Percentiles rank a stretch among this genome's conserved stretches.
Conservation (phyloP, 805 yeast species). For the Vanderwaltozyma tropicalis region DNA sequence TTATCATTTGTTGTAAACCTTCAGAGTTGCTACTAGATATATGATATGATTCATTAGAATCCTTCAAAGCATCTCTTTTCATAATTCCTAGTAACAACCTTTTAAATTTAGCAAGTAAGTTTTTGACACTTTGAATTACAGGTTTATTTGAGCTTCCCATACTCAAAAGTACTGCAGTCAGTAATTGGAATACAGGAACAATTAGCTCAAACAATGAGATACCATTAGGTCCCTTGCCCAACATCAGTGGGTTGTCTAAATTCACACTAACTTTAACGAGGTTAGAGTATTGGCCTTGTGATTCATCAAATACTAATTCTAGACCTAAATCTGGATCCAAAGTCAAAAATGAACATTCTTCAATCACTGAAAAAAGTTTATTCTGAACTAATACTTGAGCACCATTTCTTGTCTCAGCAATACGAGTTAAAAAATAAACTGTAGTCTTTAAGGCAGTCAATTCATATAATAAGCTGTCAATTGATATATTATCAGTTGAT, state of each 20-base stretch:
- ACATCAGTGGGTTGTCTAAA: constrained; percentile 40
- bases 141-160: constrained; percentile 67
- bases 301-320: constrained; percentile 37
- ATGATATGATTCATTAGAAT: constrained; percentile 20
- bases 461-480: constrained; percentile 56
- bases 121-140: constrained; percentile 43
- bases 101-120: constrained; percentile 41
- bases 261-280: constrained; percentile 37
- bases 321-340: constrained; percentile 77
- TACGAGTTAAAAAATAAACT: constrained; percentile 54
- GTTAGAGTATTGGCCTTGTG: constrained; percentile 21
- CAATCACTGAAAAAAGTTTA: constrained; percentile 56
- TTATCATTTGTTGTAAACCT: constrained; percentile 44
- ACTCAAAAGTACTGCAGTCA: constrained; percentile 56
- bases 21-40: constrained; percentile 11
- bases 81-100: constrained; percentile 50
- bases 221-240: constrained; percentile 23
- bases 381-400: constrained; percentile 67
- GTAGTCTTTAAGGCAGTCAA: constrained; percentile 67
- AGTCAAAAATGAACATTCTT: constrained; percentile 43
- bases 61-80: constrained; percentile 42
- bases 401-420: constrained; percentile 69
- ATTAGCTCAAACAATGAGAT: constrained; percentile 57
- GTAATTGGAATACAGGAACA: constrained; percentile 63
- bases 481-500: constrained; percentile 30